Percentiles rank a stretch among this genome's conserved stretches.
Evolutionary conservation across 75 land plant genomes (phyloP).

Genomic region (Selaginella tamariscina): DNA sequence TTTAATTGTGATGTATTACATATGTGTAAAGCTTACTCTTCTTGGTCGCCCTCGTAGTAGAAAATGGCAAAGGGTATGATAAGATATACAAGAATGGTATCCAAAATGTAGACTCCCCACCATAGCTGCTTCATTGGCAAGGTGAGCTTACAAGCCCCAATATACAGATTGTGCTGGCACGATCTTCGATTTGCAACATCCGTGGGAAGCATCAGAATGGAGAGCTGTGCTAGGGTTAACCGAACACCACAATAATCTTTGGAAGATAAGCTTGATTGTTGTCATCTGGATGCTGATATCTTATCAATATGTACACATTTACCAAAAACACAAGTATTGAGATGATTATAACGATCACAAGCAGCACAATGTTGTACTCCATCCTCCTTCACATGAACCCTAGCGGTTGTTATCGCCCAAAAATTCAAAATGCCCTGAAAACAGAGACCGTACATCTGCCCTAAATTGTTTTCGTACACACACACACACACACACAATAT

Average conservation of each 20-base stretch:
- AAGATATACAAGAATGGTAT: not conserved
- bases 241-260: conserved; percentile 7
- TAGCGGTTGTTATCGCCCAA: too few species aligned
- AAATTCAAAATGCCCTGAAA: too few species aligned
- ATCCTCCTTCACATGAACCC: too few species aligned
- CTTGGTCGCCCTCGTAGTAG: conserved; percentile 10
- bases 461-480: too few species aligned
- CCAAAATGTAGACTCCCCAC: conserved; percentile 8
- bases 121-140: conserved; percentile 13
- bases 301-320: not conserved
- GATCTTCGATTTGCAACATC: conserved; percentile 2
- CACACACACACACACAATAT: too few species aligned
- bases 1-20: not conserved
- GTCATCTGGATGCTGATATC: conserved; percentile 10
- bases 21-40: not conserved
- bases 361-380: conserved; percentile 8
- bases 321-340: not conserved
- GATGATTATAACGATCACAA: not conserved
- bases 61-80: conserved; percentile 5
- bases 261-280: conserved; percentile 7
- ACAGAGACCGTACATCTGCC: too few species aligned
- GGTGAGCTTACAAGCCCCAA: conserved; percentile 9
- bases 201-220: conserved; percentile 4
- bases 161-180: conserved; percentile 2
- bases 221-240: not conserved